Evolutionary conservation across 257 asterid genomes (phyloP).

Genomic region (Plantago major): DNA sequence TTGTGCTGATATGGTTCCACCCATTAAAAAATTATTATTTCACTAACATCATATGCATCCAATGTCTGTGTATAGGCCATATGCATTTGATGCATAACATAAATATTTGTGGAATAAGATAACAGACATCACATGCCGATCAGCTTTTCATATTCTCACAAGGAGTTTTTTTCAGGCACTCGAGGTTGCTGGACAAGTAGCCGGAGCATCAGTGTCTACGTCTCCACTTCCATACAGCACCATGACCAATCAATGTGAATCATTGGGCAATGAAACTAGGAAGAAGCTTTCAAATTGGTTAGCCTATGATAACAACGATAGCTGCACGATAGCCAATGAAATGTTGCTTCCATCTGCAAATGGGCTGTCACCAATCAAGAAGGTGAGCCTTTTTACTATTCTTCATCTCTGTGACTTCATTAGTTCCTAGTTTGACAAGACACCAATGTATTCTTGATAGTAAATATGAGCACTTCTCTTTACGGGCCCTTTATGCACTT

Average conservation of each 20-base stretch:
- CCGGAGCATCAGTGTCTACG: conserved; percentile 85
- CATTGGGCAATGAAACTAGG: conserved; percentile 79
- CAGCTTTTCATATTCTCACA: conserved; percentile 1
- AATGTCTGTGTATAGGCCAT: no score
- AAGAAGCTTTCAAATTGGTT: conserved; percentile 94
- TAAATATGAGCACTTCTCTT: background rate
- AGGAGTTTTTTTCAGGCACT: conserved; percentile 62
- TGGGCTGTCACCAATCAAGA: conserved; percentile 40
- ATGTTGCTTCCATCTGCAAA: conserved; percentile 30
- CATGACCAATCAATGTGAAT: conserved; percentile 86
- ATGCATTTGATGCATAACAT: background rate
- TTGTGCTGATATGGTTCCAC: no score
- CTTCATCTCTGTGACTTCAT: background rate
- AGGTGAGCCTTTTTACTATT: conserved; percentile 35
- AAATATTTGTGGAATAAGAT: background rate
- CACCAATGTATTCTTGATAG: background rate
- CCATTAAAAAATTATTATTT: no score
- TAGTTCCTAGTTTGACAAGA: background rate
- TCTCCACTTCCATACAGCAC: conserved; percentile 90
- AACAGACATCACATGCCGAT: background rate
- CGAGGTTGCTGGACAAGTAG: conserved; percentile 98
- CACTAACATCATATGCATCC: no score
- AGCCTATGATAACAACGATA: conserved; percentile 43
- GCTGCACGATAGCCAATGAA: conserved; percentile 22
- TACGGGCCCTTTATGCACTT: no score